phyloP scores from a whole-genome alignment of 2,329 filamentous ascomycete species.

The Verticillium nubilum region DNA sequence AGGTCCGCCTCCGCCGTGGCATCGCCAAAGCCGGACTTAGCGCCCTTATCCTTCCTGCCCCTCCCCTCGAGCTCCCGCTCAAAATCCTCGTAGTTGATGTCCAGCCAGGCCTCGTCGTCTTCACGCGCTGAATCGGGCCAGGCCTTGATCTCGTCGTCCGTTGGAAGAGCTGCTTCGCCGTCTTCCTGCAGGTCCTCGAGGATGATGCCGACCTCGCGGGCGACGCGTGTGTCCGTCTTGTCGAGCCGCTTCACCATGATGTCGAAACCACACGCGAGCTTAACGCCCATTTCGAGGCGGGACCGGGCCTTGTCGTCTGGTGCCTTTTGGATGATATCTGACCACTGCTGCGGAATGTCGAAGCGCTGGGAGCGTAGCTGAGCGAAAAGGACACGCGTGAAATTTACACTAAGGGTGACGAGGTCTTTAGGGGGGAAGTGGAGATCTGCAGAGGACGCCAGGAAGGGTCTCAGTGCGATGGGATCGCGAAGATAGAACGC shows the following conservation, averaged over 20 bases:
- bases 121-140: conserved; percentile 62
- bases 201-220: conserved; percentile 70
- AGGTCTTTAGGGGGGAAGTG: conserved; percentile 73
- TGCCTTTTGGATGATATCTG: conserved; percentile 18
- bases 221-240: conserved; percentile 61
- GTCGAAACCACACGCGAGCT: conserved; percentile 84
- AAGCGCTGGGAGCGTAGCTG: conserved; percentile 87
- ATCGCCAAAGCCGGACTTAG: conserved; percentile 56
- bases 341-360: conserved; percentile 52
- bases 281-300: conserved; percentile 74
- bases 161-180: conserved; percentile 61
- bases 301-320: conserved; percentile 21
- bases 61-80: conserved; percentile 67
- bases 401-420: conserved; percentile 71
- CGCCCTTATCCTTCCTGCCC: conserved; percentile 25
- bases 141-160: conserved; percentile 61
- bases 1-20: conserved; percentile 67
- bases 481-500: conserved; percentile 90
- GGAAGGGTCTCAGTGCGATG: conserved; percentile 63
- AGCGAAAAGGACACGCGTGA: conserved; percentile 86
- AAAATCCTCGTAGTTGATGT: conserved; percentile 87
- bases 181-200: conserved; percentile 72
- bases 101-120: conserved; percentile 85
- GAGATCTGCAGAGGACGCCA: conserved; percentile 47
- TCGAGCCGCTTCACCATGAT: conserved; percentile 69